phyloP scores from a whole-genome alignment of 2,329 filamentous ascomycete species.

The Cercospora sp. region DNA sequence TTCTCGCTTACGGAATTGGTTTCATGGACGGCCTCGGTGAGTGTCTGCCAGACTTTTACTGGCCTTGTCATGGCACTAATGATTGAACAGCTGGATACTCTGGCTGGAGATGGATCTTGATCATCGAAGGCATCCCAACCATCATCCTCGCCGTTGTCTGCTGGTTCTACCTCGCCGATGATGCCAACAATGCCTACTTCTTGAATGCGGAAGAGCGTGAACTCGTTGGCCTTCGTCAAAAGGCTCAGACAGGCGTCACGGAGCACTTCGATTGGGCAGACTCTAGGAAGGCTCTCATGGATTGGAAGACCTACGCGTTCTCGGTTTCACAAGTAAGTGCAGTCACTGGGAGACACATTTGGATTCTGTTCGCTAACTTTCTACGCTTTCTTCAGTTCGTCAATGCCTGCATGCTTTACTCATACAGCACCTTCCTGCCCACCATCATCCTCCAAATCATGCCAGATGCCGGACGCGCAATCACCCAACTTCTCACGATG shows the following conservation, averaged over 20 bases:
- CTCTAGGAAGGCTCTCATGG: conserved; percentile 64
- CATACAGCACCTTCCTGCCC: conserved; percentile 74
- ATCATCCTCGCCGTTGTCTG: conserved; percentile 45
- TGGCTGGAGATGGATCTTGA: conserved; percentile 72
- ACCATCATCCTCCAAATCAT: conserved; percentile 74
- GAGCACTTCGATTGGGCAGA: conserved; percentile 61
- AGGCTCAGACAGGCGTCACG: conserved; percentile 51
- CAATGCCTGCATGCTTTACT: conserved; percentile 74
- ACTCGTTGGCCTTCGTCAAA: conserved; percentile 55
- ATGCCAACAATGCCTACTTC: conserved; percentile 64
- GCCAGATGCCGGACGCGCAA: conserved; percentile 58
- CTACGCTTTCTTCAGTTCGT: conserved; percentile 57
- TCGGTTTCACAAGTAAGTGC: conserved; percentile 52
- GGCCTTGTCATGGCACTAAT: not conserved
- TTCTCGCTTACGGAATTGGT: conserved; percentile 56
- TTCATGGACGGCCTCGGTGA: conserved; percentile 67
- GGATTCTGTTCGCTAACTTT: too few relatives aligned
- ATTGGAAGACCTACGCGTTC: conserved; percentile 76
- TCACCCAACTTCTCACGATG: conserved; percentile 74
- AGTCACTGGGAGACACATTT: too few relatives aligned
- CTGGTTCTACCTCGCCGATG: conserved; percentile 58
- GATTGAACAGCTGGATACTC: conserved; percentile 53
- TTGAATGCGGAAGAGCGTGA: conserved; percentile 60
- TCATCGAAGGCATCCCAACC: conserved; percentile 34
- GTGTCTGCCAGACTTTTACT: conserved; percentile 34